Evolutionary conservation across 805 yeast species (phyloP), one percentile per base, ranked within the genome.

Genomic region (Tetrapisispora taiwanensis): DNA sequence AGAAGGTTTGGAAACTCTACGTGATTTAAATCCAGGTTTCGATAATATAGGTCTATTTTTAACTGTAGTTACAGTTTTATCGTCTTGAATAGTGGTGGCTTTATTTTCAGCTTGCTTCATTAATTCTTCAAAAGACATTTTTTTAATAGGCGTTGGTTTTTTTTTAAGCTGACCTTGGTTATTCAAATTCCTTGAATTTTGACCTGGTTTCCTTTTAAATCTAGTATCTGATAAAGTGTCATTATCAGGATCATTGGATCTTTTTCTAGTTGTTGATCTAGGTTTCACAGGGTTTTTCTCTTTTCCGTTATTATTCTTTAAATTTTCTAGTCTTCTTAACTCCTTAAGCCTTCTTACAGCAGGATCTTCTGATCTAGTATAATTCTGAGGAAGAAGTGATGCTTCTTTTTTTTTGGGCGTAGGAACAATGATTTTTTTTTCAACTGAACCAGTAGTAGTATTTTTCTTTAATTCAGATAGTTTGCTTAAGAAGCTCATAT

Each of bases 271-370:
- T 41, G 35, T 36, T 26, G 13, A 31, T 14, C 37, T 10, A 5
- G 39, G 38, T 14, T 39, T 45, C 5, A 37, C 7, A 9, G 13
- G 2, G 41, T 53, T 45, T 68, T 67, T 28, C 55, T 53, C 39
- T 67, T 68, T 43, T 66, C 60, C 36, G 66, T 28, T 67, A 4
- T 58, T 60, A 37, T 56, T 62, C 43, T 58, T 60, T 31, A 74
- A 74, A 33, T 64, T 68, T 49, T 83, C 87, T 35, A 68, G 62
- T 47, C 76, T 67, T 55, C 90, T 67, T 2, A 79, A 76, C 46
- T 81, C 88, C 51, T 83, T 83, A 32, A 83, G 63, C 46, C 82
- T 62, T 31, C 76, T 77, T 8, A 83, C 85, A 4, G 86, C 86
- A 0, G 89, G 87, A 55, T 83, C 90, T 5, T 72, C 68, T 19